A percentile compares a stretch with the other conserved stretches of the same genome.
These are phyloP conservation scores for Claviceps capensis DNA, from an alignment of 2,329 filamentous ascomycete species.

Conservation along the genomic window DNA sequence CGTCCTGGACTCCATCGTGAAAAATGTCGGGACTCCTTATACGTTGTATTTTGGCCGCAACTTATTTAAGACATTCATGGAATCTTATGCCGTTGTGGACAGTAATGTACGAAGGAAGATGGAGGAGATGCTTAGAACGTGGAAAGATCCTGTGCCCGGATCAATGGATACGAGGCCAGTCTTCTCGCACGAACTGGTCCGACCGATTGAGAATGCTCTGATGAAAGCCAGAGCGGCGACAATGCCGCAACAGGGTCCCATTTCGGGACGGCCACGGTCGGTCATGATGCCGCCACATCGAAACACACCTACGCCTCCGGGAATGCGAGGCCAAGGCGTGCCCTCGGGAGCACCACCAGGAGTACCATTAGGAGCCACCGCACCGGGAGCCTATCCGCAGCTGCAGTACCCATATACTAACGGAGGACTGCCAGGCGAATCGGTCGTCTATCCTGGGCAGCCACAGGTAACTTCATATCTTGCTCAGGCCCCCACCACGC, in stretches of 20 bases:
- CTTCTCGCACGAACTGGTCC: constrained; percentile 74
- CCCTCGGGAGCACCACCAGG: constrained; percentile 11
- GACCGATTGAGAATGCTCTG: constrained; percentile 85
- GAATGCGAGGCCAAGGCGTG: constrained; percentile 18
- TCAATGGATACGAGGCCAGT: constrained; percentile 88
- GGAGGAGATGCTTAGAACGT: constrained; percentile 94
- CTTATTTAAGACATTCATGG: constrained; percentile 91
- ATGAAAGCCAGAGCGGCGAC: constrained; percentile 61
- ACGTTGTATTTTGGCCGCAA: constrained; percentile 88
- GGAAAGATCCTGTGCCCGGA: constrained; percentile 92
- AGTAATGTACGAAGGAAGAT: constrained; percentile 72
- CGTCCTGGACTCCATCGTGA: constrained; percentile 94
- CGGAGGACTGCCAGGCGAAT: constrained; percentile 15
- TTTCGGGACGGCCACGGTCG: constrained; percentile 35
- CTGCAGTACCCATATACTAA: constrained; percentile 18
- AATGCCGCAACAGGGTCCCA: constrained; percentile 36
- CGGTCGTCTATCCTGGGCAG: constrained; percentile 12
- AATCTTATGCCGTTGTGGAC: constrained; percentile 84
- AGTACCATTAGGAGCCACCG: too few relatives aligned
- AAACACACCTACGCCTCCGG: constrained; percentile 62
- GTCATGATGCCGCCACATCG: constrained; percentile 45
- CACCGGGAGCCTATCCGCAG: constrained; percentile 10
- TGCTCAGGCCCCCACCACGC: neutral
- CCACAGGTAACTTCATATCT: constrained; percentile 14
- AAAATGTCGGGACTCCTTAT: constrained; percentile 96